Evolutionary conservation across 1,284 basidiomycete species (phyloP).

Genomic region (Sphaerobolus stellatus): DNA sequence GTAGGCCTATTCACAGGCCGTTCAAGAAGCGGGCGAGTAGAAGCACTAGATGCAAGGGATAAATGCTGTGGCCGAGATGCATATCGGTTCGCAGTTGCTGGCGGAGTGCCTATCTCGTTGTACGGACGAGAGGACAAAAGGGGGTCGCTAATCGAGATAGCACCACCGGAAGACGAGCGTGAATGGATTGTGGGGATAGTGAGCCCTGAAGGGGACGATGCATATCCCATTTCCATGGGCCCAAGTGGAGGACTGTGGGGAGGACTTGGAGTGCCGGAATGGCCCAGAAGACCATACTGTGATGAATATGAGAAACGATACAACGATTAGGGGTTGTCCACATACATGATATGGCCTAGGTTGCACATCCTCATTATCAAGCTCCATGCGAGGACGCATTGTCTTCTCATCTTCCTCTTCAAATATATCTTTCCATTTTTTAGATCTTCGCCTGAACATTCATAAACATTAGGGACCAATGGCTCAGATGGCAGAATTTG

Average conservation of each 20-base stretch:
- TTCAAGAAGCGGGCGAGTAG: slow-evolving; percentile 7
- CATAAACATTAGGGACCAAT: neutral
- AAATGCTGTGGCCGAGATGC: neutral
- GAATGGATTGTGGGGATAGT: neutral
- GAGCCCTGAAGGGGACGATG: neutral
- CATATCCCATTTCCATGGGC: neutral
- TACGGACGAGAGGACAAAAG: neutral
- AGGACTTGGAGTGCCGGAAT: slow-evolving; percentile 1
- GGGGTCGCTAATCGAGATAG: neutral
- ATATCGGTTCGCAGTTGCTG: too few species aligned
- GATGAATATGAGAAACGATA: neutral
- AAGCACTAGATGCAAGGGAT: slow-evolving; percentile 7
- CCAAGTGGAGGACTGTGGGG: slow-evolving; percentile 3
- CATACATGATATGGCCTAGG: slow-evolving; percentile 11
- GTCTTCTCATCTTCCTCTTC: slow-evolving; percentile 2
- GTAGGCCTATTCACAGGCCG: slow-evolving; percentile 4
- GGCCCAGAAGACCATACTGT: slow-evolving; percentile 9
- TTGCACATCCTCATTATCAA: slow-evolving; percentile 9
- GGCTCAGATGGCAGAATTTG: neutral
- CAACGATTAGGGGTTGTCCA: neutral
- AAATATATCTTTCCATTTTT: slow-evolving; percentile 4
- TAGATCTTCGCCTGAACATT: slow-evolving; percentile 2
- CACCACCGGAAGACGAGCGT: slow-evolving; percentile 4
- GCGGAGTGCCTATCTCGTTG: too few species aligned
- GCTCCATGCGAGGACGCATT: neutral